phyloP scores from a whole-genome alignment of 306 rosid genomes.

The Ammopiptanthus mongolicus region DNA sequence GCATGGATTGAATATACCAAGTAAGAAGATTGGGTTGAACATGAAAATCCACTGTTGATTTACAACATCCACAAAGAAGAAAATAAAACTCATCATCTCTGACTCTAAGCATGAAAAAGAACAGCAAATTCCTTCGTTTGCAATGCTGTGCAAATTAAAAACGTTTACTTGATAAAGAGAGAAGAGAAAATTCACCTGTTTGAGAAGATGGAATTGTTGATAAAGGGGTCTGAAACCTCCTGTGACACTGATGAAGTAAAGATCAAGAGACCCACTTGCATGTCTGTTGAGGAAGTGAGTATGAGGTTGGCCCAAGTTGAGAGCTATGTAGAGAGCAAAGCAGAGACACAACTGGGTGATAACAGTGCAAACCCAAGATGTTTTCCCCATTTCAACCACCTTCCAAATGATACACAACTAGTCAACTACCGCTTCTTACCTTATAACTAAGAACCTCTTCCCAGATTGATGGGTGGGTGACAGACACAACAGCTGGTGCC shows the following conservation, averaged over 20 bases:
- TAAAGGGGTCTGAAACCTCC: constrained; percentile 55
- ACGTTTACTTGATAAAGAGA: not conserved
- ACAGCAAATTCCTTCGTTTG: not conserved
- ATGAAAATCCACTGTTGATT: not conserved
- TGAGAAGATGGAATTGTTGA: constrained; percentile 51
- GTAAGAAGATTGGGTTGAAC: not conserved
- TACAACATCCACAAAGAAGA: not conserved
- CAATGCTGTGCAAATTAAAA: not conserved
- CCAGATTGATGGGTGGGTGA: not conserved
- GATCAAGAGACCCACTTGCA: constrained; percentile 27
- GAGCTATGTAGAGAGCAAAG: constrained; percentile 44
- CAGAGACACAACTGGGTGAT: constrained; percentile 46
- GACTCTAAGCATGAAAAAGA: not conserved
- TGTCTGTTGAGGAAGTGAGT: not conserved
- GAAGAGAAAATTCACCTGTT: constrained; percentile 21
- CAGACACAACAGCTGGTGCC: too few relatives aligned
- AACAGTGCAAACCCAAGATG: constrained; percentile 42
- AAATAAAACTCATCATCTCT: not conserved
- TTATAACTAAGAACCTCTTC: not conserved
- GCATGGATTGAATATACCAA: too few relatives aligned
- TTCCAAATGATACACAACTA: not conserved
- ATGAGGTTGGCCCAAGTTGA: constrained; percentile 44
- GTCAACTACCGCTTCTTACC: too few relatives aligned
- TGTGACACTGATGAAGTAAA: constrained; percentile 45
- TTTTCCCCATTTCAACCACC: constrained; percentile 34